Evolutionary conservation across 176 grass and related monocot genomes (phyloP).

Genomic region (Cymbopogon citratus): DNA sequence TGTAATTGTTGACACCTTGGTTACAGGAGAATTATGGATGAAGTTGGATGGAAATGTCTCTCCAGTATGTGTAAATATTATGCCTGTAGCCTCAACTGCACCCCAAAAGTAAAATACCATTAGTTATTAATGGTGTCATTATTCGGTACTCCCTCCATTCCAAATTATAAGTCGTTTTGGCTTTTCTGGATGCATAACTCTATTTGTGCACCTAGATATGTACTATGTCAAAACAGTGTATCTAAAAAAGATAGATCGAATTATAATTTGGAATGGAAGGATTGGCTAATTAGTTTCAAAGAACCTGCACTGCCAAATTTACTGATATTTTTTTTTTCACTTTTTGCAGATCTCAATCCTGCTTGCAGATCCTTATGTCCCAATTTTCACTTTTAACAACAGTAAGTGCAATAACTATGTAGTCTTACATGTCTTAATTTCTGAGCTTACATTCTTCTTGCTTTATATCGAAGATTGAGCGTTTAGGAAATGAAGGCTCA

Average conservation of each 20-base stretch:
- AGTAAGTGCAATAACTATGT: constrained; percentile 50
- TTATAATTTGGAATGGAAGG: neutral
- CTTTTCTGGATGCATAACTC: neutral
- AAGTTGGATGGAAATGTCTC: constrained; percentile 83
- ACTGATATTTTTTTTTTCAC: constrained; percentile 31
- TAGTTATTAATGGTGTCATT: constrained; percentile 22
- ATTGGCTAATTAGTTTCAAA: neutral
- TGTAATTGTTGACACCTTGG: constrained; percentile 33
- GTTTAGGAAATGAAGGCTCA: constrained; percentile 67
- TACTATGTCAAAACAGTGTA: neutral
- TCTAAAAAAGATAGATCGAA: neutral
- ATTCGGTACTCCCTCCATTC: neutral
- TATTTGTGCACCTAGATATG: neutral
- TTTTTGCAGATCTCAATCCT: constrained; percentile 54
- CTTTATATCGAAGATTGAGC: constrained; percentile 51
- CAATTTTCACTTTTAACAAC: constrained; percentile 68
- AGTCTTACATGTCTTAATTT: constrained; percentile 21
- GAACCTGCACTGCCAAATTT: neutral
- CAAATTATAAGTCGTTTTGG: neutral
- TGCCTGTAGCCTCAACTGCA: constrained; percentile 52
- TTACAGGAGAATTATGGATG: constrained; percentile 96
- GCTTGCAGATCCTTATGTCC: constrained; percentile 61
- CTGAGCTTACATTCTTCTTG: constrained; percentile 22
- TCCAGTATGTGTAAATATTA: constrained; percentile 86
- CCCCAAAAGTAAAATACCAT: constrained; percentile 52